Conservation (phyloP, 23 red algal genomes). For the Cyanidioschyzon merolae region DNA sequence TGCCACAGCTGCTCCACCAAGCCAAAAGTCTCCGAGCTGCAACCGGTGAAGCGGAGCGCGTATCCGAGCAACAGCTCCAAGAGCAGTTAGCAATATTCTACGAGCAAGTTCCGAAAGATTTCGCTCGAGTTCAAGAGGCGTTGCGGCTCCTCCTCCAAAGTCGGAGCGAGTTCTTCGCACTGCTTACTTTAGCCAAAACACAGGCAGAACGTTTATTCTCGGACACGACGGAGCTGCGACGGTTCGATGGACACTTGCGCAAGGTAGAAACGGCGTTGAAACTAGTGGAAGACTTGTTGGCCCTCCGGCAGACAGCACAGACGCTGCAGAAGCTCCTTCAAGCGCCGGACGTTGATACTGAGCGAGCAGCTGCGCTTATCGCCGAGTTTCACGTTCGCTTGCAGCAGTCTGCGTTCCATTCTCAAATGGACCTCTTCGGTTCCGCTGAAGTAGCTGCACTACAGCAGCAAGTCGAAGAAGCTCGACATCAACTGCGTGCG, state of each 20-base stretch:
- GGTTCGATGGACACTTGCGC: not conserved
- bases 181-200: not conserved
- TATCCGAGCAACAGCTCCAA: not conserved
- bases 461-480: not conserved
- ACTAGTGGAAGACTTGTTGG: not conserved
- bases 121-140: not conserved
- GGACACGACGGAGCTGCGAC: not conserved
- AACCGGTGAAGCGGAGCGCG: not conserved
- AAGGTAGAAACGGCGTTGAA: slow-evolving; percentile 1
- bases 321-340: not conserved
- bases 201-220: not conserved
- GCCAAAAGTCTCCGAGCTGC: no score
- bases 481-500: not conserved
- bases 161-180: not conserved
- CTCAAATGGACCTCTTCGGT: not conserved
- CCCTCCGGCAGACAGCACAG: not conserved
- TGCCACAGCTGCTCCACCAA: no score
- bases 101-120: not conserved
- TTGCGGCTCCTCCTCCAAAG: not conserved
- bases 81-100: not conserved
- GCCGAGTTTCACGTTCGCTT: not conserved
- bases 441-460: not conserved
- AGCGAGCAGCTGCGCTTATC: not conserved
- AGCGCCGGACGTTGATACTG: not conserved
- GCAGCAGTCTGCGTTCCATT: not conserved